These are phyloP conservation scores for Dentipellis sp. DNA, from an alignment of 768 basidiomycete genomes.

Conservation along the genomic window DNA sequence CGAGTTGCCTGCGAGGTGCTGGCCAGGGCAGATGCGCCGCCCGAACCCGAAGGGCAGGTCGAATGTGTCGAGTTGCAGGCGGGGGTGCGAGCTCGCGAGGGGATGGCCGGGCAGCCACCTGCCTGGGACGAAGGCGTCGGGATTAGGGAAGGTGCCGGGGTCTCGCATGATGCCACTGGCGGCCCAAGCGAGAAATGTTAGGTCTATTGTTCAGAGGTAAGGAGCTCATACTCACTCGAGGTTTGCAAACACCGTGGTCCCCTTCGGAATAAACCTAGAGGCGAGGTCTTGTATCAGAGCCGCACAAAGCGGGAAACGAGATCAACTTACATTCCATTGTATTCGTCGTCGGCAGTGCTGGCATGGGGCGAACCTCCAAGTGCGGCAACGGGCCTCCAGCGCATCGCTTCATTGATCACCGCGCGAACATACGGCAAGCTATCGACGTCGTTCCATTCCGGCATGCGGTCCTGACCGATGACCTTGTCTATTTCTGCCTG, in stretches of 20 bases:
- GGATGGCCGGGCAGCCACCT: conserved; percentile 7
- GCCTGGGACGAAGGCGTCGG: conserved; percentile 16
- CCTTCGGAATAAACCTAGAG: conserved; percentile 13
- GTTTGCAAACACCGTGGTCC: conserved; percentile 14
- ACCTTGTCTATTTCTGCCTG: conserved; percentile 9
- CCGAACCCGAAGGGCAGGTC: conserved; percentile 9
- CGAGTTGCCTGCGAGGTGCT: conserved; percentile 12
- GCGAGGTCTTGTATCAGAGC: not conserved
- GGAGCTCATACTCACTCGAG: conserved; percentile 11
- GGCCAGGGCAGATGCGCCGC: conserved; percentile 14
- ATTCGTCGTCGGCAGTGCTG: conserved; percentile 12
- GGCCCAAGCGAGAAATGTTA: not conserved
- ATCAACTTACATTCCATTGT: not conserved
- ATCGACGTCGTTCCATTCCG: conserved; percentile 6
- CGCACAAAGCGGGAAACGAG: not conserved
- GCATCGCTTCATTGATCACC: conserved; percentile 7
- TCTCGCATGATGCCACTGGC: conserved; percentile 18
- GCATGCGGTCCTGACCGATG: conserved; percentile 1
- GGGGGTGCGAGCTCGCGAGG: not conserved
- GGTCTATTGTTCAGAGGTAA: not conserved
- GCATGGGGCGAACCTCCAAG: conserved; percentile 10
- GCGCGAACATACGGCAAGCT: conserved; percentile 12
- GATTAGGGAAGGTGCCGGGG: conserved; percentile 13
- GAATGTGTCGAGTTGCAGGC: conserved; percentile 1
- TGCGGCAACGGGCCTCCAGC: conserved; percentile 1